These are phyloP conservation scores for Suillus paluster DNA, from an alignment of 768 basidiomycete species.

Conservation along the genomic window DNA sequence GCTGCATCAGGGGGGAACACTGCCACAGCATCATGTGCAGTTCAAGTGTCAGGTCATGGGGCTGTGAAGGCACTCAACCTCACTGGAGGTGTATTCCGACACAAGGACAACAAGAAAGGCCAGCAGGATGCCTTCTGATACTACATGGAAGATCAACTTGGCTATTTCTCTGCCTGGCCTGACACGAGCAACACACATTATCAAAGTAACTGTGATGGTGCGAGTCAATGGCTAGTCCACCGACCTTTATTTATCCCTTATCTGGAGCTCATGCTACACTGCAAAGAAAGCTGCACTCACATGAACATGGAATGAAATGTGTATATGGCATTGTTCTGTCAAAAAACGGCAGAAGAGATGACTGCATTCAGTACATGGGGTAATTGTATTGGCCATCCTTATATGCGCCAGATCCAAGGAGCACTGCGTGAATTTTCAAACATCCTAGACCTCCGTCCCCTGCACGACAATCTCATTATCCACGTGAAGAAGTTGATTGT, in stretches of 20 bases:
- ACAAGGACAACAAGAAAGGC: constrained; percentile 42
- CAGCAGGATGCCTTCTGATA: constrained; percentile 25
- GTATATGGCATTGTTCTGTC: constrained; percentile 22
- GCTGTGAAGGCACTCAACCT: constrained; percentile 27
- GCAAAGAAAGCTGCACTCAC: constrained; percentile 19
- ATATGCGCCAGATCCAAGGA: constrained; percentile 16
- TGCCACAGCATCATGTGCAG: constrained; percentile 16
- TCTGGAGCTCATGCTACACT: constrained; percentile 19
- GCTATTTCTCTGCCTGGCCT: constrained; percentile 19
- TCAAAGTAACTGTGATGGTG: constrained; percentile 20
- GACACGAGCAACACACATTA: constrained; percentile 29
- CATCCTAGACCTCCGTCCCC: constrained; percentile 24
- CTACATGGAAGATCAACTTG: constrained; percentile 15
- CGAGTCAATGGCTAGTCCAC: constrained; percentile 19
- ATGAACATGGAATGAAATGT: constrained; percentile 36
- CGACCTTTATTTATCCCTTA: constrained; percentile 20
- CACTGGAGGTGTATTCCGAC: constrained; percentile 32
- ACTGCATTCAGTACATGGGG: constrained; percentile 6
- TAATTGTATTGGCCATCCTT: constrained; percentile 26
- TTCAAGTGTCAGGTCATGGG: constrained; percentile 26
- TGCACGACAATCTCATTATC: constrained; percentile 20
- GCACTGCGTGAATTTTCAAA: constrained; percentile 25
- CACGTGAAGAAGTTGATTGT: constrained; percentile 21
- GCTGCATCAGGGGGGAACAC: constrained; percentile 8
- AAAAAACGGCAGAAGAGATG: constrained; percentile 24